Conservation (phyloP, 306 rosid genomes). For the Prunus padus region DNA sequence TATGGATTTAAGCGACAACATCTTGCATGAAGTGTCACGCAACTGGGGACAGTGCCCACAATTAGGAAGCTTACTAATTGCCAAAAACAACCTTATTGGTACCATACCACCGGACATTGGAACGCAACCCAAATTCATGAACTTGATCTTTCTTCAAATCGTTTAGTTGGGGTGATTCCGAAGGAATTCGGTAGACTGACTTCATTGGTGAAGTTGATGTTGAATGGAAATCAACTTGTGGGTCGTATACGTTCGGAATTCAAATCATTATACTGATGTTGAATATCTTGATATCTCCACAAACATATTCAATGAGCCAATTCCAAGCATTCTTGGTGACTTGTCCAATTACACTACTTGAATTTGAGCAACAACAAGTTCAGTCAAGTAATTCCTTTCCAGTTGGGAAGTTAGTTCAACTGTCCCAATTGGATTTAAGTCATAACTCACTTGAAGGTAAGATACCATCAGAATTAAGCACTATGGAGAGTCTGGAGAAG, state of each 20-base stretch:
- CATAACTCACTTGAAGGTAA: too few relatives aligned
- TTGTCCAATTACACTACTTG: neutral
- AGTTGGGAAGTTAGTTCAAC: too few relatives aligned
- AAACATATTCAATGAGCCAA: neutral
- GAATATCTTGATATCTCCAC: slow-evolving; percentile 1
- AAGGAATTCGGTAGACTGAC: slow-evolving; percentile 13
- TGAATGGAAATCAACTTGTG: slow-evolving; percentile 14
- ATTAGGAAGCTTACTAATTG: too few relatives aligned
- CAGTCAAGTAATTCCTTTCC: too few relatives aligned
- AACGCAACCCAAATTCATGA: neutral
- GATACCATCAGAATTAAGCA: too few relatives aligned
- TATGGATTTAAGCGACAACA: slow-evolving; percentile 26
- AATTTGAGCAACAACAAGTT: too few relatives aligned
- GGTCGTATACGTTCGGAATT: neutral
- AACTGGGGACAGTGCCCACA: too few relatives aligned
- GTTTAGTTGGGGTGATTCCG: slow-evolving; percentile 7
- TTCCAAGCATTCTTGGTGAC: slow-evolving; percentile 8
- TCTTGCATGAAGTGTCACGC: too few relatives aligned
- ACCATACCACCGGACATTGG: too few relatives aligned
- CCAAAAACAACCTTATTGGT: too few relatives aligned
- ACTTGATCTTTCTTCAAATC: slow-evolving; percentile 22
- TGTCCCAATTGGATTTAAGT: too few relatives aligned
- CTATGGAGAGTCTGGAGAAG: too few relatives aligned
- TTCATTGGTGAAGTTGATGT: slow-evolving; percentile 8
- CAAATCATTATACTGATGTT: slow-evolving; percentile 1